These are phyloP conservation scores for Lactifluus subvellereus DNA, from an alignment of 768 basidiomycete genomes.

Conservation along the genomic window DNA sequence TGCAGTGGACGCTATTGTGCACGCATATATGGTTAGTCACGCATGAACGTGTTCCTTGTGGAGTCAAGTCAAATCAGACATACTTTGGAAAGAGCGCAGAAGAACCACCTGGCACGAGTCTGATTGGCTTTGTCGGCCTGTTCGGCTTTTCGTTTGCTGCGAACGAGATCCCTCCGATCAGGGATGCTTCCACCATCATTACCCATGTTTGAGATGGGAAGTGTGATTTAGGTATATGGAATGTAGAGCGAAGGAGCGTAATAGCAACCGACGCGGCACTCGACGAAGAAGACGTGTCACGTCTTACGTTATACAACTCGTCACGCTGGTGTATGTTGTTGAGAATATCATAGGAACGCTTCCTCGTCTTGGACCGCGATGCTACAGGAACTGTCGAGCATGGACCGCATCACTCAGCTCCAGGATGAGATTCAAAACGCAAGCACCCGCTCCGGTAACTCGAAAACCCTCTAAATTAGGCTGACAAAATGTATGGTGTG, in stretches of 20 bases:
- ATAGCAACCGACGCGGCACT: not conserved
- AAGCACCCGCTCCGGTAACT: slow-evolving; percentile 10
- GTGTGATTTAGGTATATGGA: not conserved
- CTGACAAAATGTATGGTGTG: not conserved
- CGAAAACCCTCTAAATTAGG: not conserved
- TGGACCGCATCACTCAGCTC: slow-evolving; percentile 94
- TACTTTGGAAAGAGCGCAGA: slow-evolving; percentile 94
- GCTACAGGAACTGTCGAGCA: slow-evolving; percentile 89
- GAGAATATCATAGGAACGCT: not conserved
- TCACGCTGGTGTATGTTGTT: slow-evolving; percentile 3
- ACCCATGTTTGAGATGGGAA: slow-evolving; percentile 47
- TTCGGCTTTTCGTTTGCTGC: slow-evolving; percentile 71
- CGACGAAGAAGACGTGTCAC: too few relatives aligned
- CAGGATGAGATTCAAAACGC: slow-evolving; percentile 93
- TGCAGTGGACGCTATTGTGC: slow-evolving; percentile 63
- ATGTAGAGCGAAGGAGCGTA: not conserved
- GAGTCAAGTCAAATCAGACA: slow-evolving; percentile 21
- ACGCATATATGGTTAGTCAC: not conserved
- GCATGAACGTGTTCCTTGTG: not conserved
- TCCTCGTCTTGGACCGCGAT: slow-evolving; percentile 53
- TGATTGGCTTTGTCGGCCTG: slow-evolving; percentile 90
- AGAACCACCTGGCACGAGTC: slow-evolving; percentile 81
- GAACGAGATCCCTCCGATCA: slow-evolving; percentile 74
- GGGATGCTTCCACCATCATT: slow-evolving; percentile 89
- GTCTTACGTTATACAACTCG: not conserved